Evolutionary conservation across 768 basidiomycete species (phyloP), one percentile per base, ranked within the genome.

Genomic region (Mrakia hoshinonis): DNA sequence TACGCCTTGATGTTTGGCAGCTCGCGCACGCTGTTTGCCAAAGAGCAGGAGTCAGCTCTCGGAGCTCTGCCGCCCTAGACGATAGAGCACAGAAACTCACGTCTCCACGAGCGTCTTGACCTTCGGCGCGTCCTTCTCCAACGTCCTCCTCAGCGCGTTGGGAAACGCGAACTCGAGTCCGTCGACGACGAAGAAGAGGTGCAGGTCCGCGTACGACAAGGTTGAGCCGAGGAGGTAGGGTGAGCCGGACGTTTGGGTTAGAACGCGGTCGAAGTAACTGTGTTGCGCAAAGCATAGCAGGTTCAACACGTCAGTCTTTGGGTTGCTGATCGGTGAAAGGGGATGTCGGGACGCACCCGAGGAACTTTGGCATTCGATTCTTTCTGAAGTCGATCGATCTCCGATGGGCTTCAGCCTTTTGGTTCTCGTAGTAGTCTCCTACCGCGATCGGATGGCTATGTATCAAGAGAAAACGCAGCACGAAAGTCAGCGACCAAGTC

Each of bases 131-230:
- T 66, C 55, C 10, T 51, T 7, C 0, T 49, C 51, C 26, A 66
- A 3, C 0, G 80, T 65, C 54, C 77, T 75, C 20, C 31, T 72
- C 64, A 81, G 73, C 22, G 79, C 77, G 69, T 75, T 79, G 5
- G 82, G 82, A 75, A 81, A 83, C 38, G 82, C 82, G 65, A 73
- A 79, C 26, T 72, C 12, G 22, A 80, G 54, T 5, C 82, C 79
- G 38, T 77, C 74, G 29, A 79, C 61, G 49, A 82, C 75, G 51
- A 82, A 81, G 76, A 81, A 83, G 24, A 84, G 77, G 18, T 76
- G 77, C 26, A 83, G 76, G 77, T 84, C 83, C 12, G 82, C 83
- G 38, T 81, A 80, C 36, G 81, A 81, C 26, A 79, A 77, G 15
- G 71, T 75, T 20, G 71, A 69, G 9, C 79, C 79, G 38, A 81